A percentile compares a stretch with the other conserved stretches of the same genome.
Evolutionary conservation across 768 basidiomycete genomes (phyloP).

Genomic region (Tricholoma flavovirens): DNA sequence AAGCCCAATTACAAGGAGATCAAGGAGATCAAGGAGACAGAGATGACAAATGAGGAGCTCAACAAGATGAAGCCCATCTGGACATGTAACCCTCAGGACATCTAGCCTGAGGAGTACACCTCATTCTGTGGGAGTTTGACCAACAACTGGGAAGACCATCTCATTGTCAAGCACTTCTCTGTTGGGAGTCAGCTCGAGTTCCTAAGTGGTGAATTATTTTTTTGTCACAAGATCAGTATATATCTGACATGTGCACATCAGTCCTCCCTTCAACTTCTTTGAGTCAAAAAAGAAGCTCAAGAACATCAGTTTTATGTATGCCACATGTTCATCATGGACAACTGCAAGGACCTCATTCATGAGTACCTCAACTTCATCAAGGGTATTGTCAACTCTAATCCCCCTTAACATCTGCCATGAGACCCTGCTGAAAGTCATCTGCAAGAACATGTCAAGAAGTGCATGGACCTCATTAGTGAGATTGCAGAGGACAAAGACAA

Average conservation of each 20-base stretch:
- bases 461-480: slow-evolving; percentile 89
- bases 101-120: slow-evolving; percentile 87
- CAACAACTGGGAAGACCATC: slow-evolving; percentile 99
- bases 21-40: slow-evolving; percentile 89
- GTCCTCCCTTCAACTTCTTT: slow-evolving; percentile 98
- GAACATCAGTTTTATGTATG: slow-evolving; percentile 99
- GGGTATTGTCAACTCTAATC: slow-evolving; percentile 99
- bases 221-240: no score
- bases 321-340: slow-evolving; percentile 99
- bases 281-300: slow-evolving; percentile 99
- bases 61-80: slow-evolving; percentile 99
- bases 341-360: slow-evolving; percentile 98
- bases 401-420: slow-evolving; percentile 99
- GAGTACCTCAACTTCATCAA: slow-evolving; percentile 99
- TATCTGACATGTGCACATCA: slow-evolving; percentile 22
- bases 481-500: slow-evolving; percentile 99
- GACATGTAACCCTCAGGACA: slow-evolving; percentile 97
- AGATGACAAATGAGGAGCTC: slow-evolving; percentile 90
- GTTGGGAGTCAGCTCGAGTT: slow-evolving; percentile 99
- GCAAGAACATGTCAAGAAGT: slow-evolving; percentile 99
- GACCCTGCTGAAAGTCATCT: slow-evolving; percentile 98
- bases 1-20: slow-evolving; percentile 88
- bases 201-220: slow-evolving; percentile 75
- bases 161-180: slow-evolving; percentile 99
- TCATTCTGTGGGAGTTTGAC: slow-evolving; percentile 99